Conservation (phyloP, 768 basidiomycete genomes). For the Podaxis rugospora region DNA sequence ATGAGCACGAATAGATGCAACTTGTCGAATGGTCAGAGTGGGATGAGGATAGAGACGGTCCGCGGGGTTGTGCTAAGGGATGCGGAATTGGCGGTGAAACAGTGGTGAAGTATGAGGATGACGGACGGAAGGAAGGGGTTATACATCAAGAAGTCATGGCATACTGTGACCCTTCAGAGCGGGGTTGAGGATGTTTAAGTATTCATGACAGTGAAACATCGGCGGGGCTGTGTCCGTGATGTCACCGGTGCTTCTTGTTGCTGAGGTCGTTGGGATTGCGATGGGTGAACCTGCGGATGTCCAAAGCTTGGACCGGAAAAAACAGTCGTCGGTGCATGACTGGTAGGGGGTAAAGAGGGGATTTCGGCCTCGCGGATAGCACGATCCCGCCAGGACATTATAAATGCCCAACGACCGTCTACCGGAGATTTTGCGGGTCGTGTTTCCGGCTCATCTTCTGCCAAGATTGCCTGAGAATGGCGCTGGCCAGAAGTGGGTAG, state of each 20-base stretch:
- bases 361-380: conserved; percentile 1
- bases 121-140: neutral
- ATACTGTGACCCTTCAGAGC: neutral
- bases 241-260: neutral
- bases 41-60: neutral
- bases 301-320: neutral
- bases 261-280: neutral
- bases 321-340: conserved; percentile 5
- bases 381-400: conserved; percentile 10
- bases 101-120: neutral
- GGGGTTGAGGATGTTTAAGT: neutral
- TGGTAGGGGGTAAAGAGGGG: conserved; percentile 7
- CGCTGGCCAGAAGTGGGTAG: neutral
- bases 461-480: neutral
- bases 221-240: neutral
- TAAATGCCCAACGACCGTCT: conserved; percentile 1
- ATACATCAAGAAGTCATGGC: neutral
- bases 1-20: neutral
- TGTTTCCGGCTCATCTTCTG: neutral
- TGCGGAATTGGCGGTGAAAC: neutral
- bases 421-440: neutral
- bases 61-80: neutral
- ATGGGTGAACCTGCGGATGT: neutral
- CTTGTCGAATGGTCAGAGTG: neutral
- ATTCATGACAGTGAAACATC: conserved; percentile 6